A percentile compares a stretch with the other conserved stretches of the same genome.
Conservation (phyloP, 2,329 filamentous ascomycete genomes). For the Volutella citrinella region DNA sequence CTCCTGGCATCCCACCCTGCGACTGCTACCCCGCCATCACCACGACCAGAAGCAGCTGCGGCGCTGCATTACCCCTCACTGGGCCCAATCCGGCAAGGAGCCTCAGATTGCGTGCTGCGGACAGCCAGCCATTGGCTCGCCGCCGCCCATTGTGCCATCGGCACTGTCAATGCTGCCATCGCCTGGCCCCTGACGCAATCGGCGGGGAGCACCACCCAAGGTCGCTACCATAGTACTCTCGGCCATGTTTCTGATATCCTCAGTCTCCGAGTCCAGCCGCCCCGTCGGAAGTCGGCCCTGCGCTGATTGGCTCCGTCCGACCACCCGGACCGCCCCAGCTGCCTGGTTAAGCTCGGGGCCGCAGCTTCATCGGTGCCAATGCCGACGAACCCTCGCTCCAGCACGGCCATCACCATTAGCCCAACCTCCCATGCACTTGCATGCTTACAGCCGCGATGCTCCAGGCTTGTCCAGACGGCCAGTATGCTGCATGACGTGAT, state of each 20-base stretch:
- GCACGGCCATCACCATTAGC: no score
- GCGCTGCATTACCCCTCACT: slow-evolving; percentile 26
- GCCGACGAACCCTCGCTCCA: no score
- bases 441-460: no score
- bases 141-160: slow-evolving; percentile 21
- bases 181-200: slow-evolving; percentile 24
- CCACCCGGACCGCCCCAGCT: no score
- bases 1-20: slow-evolving; percentile 11
- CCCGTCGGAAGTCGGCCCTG: slow-evolving; percentile 12
- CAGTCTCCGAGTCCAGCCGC: slow-evolving; percentile 7
- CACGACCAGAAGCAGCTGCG: no score
- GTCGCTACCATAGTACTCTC: neutral
- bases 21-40: slow-evolving; percentile 12
- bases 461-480: no score
- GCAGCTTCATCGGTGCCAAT: no score
- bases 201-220: slow-evolving; percentile 5
- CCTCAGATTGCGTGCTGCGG: slow-evolving; percentile 24
- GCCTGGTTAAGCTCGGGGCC: no score
- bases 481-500: no score
- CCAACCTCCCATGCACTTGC: no score
- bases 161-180: slow-evolving; percentile 24
- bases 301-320: slow-evolving; percentile 10
- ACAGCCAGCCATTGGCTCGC: slow-evolving; percentile 13
- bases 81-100: slow-evolving; percentile 21
- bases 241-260: slow-evolving; percentile 1